A percentile compares a stretch with the other conserved stretches of the same genome.
Evolutionary conservation across 1,284 basidiomycete species (phyloP).

Genomic region (Pulveroboletus sp.): DNA sequence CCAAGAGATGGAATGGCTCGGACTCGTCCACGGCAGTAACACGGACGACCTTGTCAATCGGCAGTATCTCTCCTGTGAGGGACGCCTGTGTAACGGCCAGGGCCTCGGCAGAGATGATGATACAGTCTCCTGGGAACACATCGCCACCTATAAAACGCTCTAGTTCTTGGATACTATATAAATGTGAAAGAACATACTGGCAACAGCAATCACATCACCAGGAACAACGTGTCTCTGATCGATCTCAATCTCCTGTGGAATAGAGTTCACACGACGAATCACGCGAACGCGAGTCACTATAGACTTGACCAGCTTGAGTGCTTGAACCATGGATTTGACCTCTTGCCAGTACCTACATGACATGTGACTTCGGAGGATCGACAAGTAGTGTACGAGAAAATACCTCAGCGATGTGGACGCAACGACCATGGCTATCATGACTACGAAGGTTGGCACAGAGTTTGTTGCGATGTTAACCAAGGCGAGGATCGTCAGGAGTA

Average conservation of each 20-base stretch:
- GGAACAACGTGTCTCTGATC: conserved; percentile 34
- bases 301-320: conserved; percentile 35
- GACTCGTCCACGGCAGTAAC: conserved; percentile 17
- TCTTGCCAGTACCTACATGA: conserved; percentile 34
- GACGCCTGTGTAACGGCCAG: conserved; percentile 32
- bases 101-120: conserved; percentile 36
- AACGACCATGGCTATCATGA: conserved; percentile 37
- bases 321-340: conserved; percentile 35
- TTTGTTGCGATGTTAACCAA: conserved; percentile 33
- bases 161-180: background rate
- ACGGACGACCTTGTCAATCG: conserved; percentile 29
- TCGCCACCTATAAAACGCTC: conserved; percentile 26
- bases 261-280: conserved; percentile 22
- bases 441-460: conserved; percentile 34
- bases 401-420: conserved; percentile 35
- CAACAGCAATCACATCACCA: conserved; percentile 31
- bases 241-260: conserved; percentile 31
- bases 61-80: conserved; percentile 36
- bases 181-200: conserved; percentile 24
- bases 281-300: conserved; percentile 38
- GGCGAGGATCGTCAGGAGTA: conserved; percentile 34
- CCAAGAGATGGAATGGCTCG: conserved; percentile 29
- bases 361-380: background rate
- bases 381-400: background rate
- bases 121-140: conserved; percentile 36